A percentile compares a stretch with the other conserved stretches of the same genome.
Evolutionary conservation across 345 rosid species (phyloP).

Genomic region (Gossypium raimondii): DNA sequence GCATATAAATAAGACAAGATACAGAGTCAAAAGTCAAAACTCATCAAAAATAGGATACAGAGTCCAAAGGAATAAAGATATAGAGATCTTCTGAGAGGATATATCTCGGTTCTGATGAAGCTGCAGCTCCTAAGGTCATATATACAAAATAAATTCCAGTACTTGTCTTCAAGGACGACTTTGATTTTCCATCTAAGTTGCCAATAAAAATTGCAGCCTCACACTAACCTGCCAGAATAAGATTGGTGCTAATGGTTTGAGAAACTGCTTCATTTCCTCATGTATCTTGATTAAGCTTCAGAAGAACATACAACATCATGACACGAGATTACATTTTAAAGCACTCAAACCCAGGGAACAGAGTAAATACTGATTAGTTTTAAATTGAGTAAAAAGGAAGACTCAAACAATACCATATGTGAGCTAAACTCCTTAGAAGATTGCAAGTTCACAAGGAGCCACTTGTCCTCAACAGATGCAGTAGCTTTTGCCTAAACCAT

Average conservation of each 20-base stretch:
- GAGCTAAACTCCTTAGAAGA: slow-evolving; percentile 35
- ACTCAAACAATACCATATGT: slow-evolving; percentile 53
- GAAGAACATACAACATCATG: slow-evolving; percentile 18
- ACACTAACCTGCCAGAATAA: slow-evolving; percentile 81
- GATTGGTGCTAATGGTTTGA: slow-evolving; percentile 45
- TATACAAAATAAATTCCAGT: not conserved
- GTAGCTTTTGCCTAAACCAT: slow-evolving; percentile 64
- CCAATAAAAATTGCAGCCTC: not conserved
- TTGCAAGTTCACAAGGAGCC: slow-evolving; percentile 95
- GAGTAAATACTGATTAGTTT: not conserved
- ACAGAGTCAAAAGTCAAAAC: not conserved
- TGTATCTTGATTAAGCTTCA: slow-evolving; percentile 93
- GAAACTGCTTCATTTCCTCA: slow-evolving; percentile 97
- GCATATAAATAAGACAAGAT: not conserved
- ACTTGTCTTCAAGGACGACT: not conserved
- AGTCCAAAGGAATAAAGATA: not conserved
- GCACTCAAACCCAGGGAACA: too few relatives aligned
- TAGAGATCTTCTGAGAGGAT: not conserved
- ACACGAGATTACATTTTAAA: not conserved
- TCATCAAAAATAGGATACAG: not conserved
- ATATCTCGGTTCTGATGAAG: not conserved
- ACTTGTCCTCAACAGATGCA: slow-evolving; percentile 75
- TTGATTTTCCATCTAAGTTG: not conserved
- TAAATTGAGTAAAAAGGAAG: not conserved
- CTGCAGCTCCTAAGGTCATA: not conserved